phyloP scores from a whole-genome alignment of 2,329 filamentous ascomycete species.

The Ophiostoma pallidulum region DNA sequence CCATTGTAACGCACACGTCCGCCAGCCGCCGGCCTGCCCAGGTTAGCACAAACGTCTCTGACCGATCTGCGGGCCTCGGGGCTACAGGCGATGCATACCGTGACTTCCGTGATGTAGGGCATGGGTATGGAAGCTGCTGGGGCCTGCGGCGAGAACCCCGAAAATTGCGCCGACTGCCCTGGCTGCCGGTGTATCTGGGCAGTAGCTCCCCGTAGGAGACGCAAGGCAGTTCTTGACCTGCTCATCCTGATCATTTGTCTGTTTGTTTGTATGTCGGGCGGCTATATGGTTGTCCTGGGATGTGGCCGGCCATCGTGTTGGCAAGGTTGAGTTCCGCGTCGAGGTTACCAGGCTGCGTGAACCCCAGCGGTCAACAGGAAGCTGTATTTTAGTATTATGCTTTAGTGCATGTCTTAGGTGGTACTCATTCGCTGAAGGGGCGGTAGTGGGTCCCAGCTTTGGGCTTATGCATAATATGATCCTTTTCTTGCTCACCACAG shows the following conservation, averaged over 20 bases:
- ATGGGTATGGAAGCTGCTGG: conserved; percentile 39
- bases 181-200: conserved; percentile 11
- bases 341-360: too few species aligned
- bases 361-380: too few species aligned
- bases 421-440: too few species aligned
- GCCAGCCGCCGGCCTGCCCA: conserved; percentile 61
- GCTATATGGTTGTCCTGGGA: too few species aligned
- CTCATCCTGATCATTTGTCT: conserved; percentile 25
- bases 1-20: conserved; percentile 53
- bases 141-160: conserved; percentile 12
- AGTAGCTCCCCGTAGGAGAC: conserved; percentile 28
- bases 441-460: too few species aligned
- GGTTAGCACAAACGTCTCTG: conserved; percentile 22
- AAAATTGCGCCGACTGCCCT: conserved; percentile 27
- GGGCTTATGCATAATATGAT: too few species aligned
- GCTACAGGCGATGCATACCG: conserved; percentile 27
- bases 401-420: too few species aligned
- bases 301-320: too few species aligned
- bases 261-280: neutral
- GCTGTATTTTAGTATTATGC: too few species aligned
- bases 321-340: too few species aligned
- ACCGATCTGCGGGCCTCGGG: neutral
- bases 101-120: conserved; percentile 50
- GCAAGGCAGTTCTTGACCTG: conserved; percentile 25
- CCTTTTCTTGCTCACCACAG: too few species aligned